Evolutionary conservation across 73 alveolate species (phyloP), one percentile per base, ranked within the genome.

Genomic region (Effrenium voratum): DNA sequence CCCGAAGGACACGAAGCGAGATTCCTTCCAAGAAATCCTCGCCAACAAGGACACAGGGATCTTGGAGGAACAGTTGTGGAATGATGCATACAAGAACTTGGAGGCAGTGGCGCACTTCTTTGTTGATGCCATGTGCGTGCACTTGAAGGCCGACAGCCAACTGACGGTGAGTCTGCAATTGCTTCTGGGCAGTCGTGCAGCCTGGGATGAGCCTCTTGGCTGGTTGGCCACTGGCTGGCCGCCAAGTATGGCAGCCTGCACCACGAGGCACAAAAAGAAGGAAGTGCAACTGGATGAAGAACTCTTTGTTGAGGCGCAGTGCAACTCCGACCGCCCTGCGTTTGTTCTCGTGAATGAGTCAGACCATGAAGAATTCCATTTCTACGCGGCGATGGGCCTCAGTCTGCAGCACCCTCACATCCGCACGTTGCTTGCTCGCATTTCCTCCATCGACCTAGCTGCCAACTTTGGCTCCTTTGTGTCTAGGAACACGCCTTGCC

Each of bases 361-460:
- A 12, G 84, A 73, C 28, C 28, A 32, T 1, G 86, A 75, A 41
- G 60, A 3, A 38, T 75, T 75, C 36, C 86, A 75, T 55, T 41
- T 75, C 59, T 75, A 75, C 36, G 30, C 86, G 86, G 86, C 86
- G 34, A 75, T 75, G 86, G 86, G 86, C 5, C 36, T 75, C 34
- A 46, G 3, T 13, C 86, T 34, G 41, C 86, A 75, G 36, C 86
- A 75, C 16, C 36, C 57, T 36, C 44, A 75, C 86, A 28, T 75
- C 44, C 16, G 50, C 46, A 40, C 50, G 28, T 1, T 34, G 24
- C 50, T 73, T 16, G 84, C 84, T 30, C 46, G 55, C 12, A 28
- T 36, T 28, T 36, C 6, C 6, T 16, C 44, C 41, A 10, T 16
- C 15, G 34, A 16, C 41, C 34, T 32, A 10, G 80, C 80, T 12